Percentiles rank a stretch among this genome's conserved stretches.
Conservation (phyloP, 345 rosid genomes). For the Gossypium rotundifolium region DNA sequence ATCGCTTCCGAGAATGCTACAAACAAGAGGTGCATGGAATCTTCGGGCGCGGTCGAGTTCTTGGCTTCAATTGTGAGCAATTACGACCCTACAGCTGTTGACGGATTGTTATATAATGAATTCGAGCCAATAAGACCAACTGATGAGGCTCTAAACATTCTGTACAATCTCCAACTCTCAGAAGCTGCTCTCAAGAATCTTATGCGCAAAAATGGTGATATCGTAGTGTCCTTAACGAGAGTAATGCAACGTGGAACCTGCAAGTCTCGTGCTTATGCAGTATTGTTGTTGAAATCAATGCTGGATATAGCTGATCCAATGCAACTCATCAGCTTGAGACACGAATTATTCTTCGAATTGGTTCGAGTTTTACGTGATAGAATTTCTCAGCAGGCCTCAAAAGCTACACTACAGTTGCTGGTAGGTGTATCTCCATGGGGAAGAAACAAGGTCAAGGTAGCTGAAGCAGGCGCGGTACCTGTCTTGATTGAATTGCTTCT, state of each 20-base stretch:
- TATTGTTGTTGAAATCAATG: slow-evolving; percentile 35
- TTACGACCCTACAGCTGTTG: neutral
- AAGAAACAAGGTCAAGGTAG: slow-evolving; percentile 62
- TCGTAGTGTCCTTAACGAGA: slow-evolving; percentile 43
- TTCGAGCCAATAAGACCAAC: slow-evolving; percentile 19
- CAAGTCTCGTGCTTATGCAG: slow-evolving; percentile 51
- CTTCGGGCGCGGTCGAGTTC: slow-evolving; percentile 68
- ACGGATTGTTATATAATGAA: slow-evolving; percentile 12
- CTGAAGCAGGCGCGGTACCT: slow-evolving; percentile 48
- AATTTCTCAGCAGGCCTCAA: slow-evolving; percentile 55
- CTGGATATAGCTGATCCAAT: slow-evolving; percentile 54
- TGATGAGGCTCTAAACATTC: slow-evolving; percentile 61
- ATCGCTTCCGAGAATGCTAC: slow-evolving; percentile 46
- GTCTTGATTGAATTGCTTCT: slow-evolving; percentile 62
- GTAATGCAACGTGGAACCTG: slow-evolving; percentile 41
- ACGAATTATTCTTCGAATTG: slow-evolving; percentile 39
- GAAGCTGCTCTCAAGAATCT: slow-evolving; percentile 57
- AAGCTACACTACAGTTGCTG: slow-evolving; percentile 49
- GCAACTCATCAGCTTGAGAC: slow-evolving; percentile 32
- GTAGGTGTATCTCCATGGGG: slow-evolving; percentile 51
- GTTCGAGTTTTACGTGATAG: slow-evolving; percentile 43
- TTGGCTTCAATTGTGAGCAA: slow-evolving; percentile 34
- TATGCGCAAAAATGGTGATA: slow-evolving; percentile 33
- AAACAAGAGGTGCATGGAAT: slow-evolving; percentile 65
- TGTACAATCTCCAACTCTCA: slow-evolving; percentile 54